Percentiles rank a stretch among this genome's conserved stretches.
Conservation (phyloP, 345 rosid species). For the Stellera chamaejasme region DNA sequence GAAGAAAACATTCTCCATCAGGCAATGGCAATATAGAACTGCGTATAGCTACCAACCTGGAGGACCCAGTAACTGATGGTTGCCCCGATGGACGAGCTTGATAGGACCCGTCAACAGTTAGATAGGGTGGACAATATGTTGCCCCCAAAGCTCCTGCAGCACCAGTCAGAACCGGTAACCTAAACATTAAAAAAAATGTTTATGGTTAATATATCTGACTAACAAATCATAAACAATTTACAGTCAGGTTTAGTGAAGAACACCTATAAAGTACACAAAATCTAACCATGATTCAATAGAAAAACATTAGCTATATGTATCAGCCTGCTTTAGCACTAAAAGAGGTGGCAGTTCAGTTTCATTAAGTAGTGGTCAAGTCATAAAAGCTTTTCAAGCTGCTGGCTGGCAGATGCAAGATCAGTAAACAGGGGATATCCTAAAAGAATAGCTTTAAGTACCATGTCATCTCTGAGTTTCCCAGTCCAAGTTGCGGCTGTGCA, state of each 20-base stretch:
- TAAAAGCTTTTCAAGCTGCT: too few species aligned
- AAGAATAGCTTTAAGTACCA: slow-evolving; percentile 39
- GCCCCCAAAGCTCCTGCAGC: slow-evolving; percentile 78
- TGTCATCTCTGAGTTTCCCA: slow-evolving; percentile 91
- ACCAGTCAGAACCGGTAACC: slow-evolving; percentile 86
- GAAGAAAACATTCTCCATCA: too few species aligned
- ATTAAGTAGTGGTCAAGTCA: too few species aligned
- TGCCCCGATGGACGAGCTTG: slow-evolving; percentile 46
- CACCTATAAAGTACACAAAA: too few species aligned
- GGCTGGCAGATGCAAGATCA: too few species aligned
- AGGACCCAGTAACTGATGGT: slow-evolving; percentile 45
- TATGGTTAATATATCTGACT: too few species aligned
- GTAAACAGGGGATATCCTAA: neutral
- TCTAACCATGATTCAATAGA: too few species aligned
- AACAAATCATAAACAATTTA: neutral
- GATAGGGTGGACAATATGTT: slow-evolving; percentile 66
- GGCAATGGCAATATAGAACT: too few species aligned
- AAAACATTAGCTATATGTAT: too few species aligned
- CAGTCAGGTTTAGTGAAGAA: neutral
- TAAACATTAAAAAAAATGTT: slow-evolving; percentile 22
- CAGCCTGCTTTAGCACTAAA: too few species aligned
- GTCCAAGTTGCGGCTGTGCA: slow-evolving; percentile 71
- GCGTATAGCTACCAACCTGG: slow-evolving; percentile 33
- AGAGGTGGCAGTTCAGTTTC: too few species aligned
- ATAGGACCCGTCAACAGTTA: slow-evolving; percentile 67